phyloP scores from a whole-genome alignment of 768 basidiomycete genomes.

The Tylopilus sp. region DNA sequence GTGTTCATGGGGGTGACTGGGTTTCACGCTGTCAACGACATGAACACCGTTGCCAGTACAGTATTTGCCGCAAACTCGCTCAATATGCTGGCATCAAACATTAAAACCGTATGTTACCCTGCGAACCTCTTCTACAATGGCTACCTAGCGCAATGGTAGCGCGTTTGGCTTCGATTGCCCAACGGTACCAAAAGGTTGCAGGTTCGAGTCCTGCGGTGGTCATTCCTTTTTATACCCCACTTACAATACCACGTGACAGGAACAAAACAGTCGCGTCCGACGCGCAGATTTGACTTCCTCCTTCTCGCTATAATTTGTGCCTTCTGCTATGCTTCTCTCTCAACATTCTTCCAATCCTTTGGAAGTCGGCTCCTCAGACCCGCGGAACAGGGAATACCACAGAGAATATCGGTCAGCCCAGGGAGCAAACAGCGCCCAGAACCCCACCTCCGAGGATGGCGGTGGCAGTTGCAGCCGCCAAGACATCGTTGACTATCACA shows the following conservation, averaged over 20 bases:
- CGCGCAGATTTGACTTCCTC: too few relatives aligned
- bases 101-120: neutral
- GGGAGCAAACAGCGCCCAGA: conserved; percentile 28
- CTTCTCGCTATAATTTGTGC: neutral
- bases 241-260: conserved; percentile 20
- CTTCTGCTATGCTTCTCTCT: conserved; percentile 42
- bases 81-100: conserved; percentile 4
- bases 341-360: conserved; percentile 75
- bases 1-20: conserved; percentile 40
- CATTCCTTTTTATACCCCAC: conserved; percentile 34
- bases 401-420: conserved; percentile 36
- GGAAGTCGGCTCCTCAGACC: conserved; percentile 61
- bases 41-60: conserved; percentile 21
- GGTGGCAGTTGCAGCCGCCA: conserved; percentile 35
- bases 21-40: conserved; percentile 29
- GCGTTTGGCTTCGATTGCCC: conserved; percentile 89
- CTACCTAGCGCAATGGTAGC: conserved; percentile 93
- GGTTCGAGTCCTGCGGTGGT: conserved; percentile 96
- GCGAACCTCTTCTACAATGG: conserved; percentile 25
- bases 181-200: conserved; percentile 88
- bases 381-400: conserved; percentile 45
- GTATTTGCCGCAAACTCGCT: conserved; percentile 21
- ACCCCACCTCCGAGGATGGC: conserved; percentile 52
- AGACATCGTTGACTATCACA: conserved; percentile 46
- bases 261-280: conserved; percentile 7